Percentiles rank a stretch among this genome's conserved stretches.
These are phyloP conservation scores for Amauroascus niger DNA, from an alignment of 2,329 filamentous ascomycete genomes.

Conservation along the genomic window DNA sequence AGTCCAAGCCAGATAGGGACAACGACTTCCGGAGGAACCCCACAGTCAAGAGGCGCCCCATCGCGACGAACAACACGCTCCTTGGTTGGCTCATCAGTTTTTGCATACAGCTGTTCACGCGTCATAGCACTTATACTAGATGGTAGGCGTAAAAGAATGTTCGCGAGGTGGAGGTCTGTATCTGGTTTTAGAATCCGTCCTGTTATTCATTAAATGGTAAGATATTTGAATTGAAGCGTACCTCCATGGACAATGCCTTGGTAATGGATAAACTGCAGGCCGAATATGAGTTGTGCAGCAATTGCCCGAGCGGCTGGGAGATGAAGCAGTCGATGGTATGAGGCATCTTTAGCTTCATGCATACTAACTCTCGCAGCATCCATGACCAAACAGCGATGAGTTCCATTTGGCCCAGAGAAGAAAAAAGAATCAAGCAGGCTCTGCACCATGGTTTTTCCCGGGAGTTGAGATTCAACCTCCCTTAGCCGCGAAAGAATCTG, in stretches of 20 bases:
- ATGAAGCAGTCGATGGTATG: slow-evolving; percentile 16
- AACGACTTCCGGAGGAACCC: slow-evolving; percentile 18
- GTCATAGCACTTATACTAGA: slow-evolving; percentile 19
- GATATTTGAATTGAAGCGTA: slow-evolving; percentile 23
- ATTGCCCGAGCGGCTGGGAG: slow-evolving; percentile 19
- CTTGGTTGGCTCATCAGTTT: slow-evolving; percentile 19
- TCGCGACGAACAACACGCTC: slow-evolving; percentile 20
- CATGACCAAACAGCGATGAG: slow-evolving; percentile 19
- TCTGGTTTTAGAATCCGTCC: neutral
- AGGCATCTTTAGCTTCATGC: slow-evolving; percentile 17
- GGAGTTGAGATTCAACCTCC: neutral
- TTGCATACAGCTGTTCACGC: slow-evolving; percentile 18
- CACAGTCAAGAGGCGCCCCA: slow-evolving; percentile 15
- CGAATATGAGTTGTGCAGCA: slow-evolving; percentile 20
- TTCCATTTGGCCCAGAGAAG: slow-evolving; percentile 18
- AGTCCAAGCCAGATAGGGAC: slow-evolving; percentile 21
- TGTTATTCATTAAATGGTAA: neutral
- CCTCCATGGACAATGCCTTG: slow-evolving; percentile 24
- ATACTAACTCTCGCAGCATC: slow-evolving; percentile 18
- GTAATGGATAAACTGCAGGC: slow-evolving; percentile 19
- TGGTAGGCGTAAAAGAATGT: slow-evolving; percentile 20
- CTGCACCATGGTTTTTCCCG: neutral
- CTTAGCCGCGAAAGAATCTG: neutral
- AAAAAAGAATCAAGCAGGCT: neutral
- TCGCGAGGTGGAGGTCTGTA: slow-evolving; percentile 23